phyloP scores from a whole-genome alignment of 2,329 filamentous ascomycete species.

The Fusarium sp. region DNA sequence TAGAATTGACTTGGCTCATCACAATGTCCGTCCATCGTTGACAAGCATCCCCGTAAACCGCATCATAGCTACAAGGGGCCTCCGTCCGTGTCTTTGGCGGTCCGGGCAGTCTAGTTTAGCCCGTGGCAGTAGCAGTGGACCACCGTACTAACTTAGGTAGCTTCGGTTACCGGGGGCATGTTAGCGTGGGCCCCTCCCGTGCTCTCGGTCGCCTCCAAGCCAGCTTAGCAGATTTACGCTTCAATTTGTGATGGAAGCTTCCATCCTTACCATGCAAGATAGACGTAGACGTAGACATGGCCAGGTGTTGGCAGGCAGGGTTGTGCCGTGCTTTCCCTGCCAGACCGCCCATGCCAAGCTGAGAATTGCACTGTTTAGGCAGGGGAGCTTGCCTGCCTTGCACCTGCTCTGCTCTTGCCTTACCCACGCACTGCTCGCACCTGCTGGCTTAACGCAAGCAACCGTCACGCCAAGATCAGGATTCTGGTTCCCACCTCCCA shows the following conservation, averaged over 20 bases:
- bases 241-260: slow-evolving; percentile 30
- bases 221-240: slow-evolving; percentile 26
- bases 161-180: slow-evolving; percentile 24
- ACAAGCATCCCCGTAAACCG: slow-evolving; percentile 23
- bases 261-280: slow-evolving; percentile 14
- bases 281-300: slow-evolving; percentile 7
- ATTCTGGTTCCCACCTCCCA: slow-evolving; percentile 29
- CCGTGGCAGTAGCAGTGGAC: slow-evolving; percentile 14
- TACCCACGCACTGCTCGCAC: slow-evolving; percentile 26
- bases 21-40: slow-evolving; percentile 20
- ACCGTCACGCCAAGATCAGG: slow-evolving; percentile 36
- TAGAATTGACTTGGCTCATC: slow-evolving; percentile 22
- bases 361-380: slow-evolving; percentile 8
- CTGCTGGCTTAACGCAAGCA: slow-evolving; percentile 32
- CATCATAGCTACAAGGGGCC: slow-evolving; percentile 30
- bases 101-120: slow-evolving; percentile 7
- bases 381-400: slow-evolving; percentile 27
- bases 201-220: slow-evolving; percentile 19
- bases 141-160: neutral
- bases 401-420: slow-evolving; percentile 19
- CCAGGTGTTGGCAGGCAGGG: slow-evolving; percentile 5
- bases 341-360: slow-evolving; percentile 38
- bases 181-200: slow-evolving; percentile 39
- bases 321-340: slow-evolving; percentile 33
- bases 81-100: slow-evolving; percentile 20